Evolutionary conservation across 306 rosid species (phyloP).

Genomic region (Rosa rugosa): DNA sequence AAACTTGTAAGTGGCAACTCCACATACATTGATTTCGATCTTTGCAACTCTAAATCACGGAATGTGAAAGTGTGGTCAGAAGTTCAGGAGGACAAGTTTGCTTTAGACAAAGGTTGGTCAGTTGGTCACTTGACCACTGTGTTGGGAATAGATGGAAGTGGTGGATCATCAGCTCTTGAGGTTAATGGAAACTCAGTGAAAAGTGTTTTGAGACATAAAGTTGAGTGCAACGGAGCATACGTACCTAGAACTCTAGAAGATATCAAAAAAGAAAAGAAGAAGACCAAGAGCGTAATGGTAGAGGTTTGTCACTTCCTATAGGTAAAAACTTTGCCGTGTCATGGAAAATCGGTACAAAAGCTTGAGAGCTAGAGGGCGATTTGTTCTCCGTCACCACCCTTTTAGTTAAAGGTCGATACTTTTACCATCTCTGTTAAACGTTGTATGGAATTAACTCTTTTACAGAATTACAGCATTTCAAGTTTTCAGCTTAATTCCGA

Average conservation of each 20-base stretch:
- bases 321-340: too few relatives aligned
- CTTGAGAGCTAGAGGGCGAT: slow-evolving; percentile 14
- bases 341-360: slow-evolving; percentile 63
- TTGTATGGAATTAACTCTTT: too few relatives aligned
- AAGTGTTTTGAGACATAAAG: slow-evolving; percentile 30
- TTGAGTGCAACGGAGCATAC: slow-evolving; percentile 14
- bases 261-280: slow-evolving; percentile 35
- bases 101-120: slow-evolving; percentile 43
- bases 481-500: too few relatives aligned
- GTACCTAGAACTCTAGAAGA: slow-evolving; percentile 2
- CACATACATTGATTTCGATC: slow-evolving; percentile 48
- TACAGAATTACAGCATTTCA: not conserved
- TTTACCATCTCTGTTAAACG: too few relatives aligned
- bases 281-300: slow-evolving; percentile 46
- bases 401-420: too few relatives aligned
- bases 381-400: not conserved
- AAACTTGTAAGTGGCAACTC: slow-evolving; percentile 58
- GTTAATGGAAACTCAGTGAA: slow-evolving; percentile 48
- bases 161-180: slow-evolving; percentile 45
- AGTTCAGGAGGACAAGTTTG: slow-evolving; percentile 78
- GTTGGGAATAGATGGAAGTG: slow-evolving; percentile 61
- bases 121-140: slow-evolving; percentile 22
- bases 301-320: slow-evolving; percentile 58
- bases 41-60: slow-evolving; percentile 58
- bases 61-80: slow-evolving; percentile 75